Percentiles rank a stretch among this genome's conserved stretches.
Conservation (phyloP, 768 basidiomycete species). For the Serendipita sp. region DNA sequence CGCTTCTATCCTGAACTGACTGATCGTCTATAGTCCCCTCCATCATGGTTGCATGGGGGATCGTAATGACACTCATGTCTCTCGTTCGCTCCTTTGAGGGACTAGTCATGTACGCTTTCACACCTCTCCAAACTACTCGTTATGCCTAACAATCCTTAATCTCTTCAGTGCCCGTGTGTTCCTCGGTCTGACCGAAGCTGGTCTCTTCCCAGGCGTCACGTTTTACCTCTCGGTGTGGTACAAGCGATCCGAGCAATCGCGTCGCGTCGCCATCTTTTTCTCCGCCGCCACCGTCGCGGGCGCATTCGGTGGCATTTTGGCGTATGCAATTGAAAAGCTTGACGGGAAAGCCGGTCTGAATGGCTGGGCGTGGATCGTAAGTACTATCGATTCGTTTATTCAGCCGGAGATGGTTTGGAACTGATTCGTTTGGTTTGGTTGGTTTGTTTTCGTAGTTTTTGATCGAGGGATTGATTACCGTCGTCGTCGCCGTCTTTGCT, state of each 20-base stretch:
- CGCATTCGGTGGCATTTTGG: slow-evolving; percentile 47
- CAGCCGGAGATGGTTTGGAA: background rate
- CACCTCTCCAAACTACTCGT: background rate
- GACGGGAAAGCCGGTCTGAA: slow-evolving; percentile 37
- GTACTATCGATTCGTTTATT: slow-evolving; percentile 13
- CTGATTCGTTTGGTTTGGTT: background rate
- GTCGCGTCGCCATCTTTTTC: slow-evolving; percentile 61
- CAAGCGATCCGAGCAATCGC: slow-evolving; percentile 57
- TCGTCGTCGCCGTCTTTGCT: slow-evolving; percentile 40
- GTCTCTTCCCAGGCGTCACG: slow-evolving; percentile 38
- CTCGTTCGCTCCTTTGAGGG: background rate
- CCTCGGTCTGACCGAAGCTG: slow-evolving; percentile 40
- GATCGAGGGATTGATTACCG: slow-evolving; percentile 54
- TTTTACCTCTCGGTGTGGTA: slow-evolving; percentile 69
- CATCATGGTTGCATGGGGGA: slow-evolving; percentile 2
- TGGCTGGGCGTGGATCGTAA: slow-evolving; percentile 49
- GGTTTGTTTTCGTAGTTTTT: too few relatives aligned
- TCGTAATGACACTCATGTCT: slow-evolving; percentile 1
- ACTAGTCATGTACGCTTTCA: background rate
- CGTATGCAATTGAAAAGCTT: slow-evolving; percentile 56
- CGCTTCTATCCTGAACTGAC: background rate
- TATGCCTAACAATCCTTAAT: background rate
- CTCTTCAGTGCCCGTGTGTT: slow-evolving; percentile 18
- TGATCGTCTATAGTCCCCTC: background rate
- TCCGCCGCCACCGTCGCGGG: slow-evolving; percentile 67